Base-by-base conservation (phyloP, 805 yeast genomes). In the Kluyveromyces aestuarii region DNA sequence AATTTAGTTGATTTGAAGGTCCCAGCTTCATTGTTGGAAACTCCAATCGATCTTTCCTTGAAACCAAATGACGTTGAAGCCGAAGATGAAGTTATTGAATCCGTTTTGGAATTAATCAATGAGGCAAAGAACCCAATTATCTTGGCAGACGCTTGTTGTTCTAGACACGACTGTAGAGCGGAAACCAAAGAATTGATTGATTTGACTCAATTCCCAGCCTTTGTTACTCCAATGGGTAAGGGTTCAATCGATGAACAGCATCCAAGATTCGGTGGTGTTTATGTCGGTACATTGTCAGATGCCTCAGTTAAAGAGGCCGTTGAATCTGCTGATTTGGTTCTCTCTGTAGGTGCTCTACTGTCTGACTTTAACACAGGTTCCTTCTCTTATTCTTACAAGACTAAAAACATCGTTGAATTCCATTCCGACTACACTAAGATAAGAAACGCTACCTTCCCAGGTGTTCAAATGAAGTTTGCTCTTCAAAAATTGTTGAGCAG, bases 331-430 rank as follows among this genome's bases (percentile, higher is more conserved):
- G 96, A 87, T 69, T 74, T 86, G 67, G 75, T 87, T 49, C 67
- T 87, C 52, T 82, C 91, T 36, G 76, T 86, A 57, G 96, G 96
- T 68, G 90, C 89, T 46, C 72, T 87, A 64, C 72, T 87, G 62
- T 85, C 93, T 45, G 96, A 87, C 69, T 87, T 84, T 80, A 87
- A 87, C 76, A 87, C 96, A 45, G 95, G 95, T 64, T 84, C 95
- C 17, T 83, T 83, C 74, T 80, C 88, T 37, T 83, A 83, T 71
- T 76, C 82, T 50, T 82, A 82, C 73, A 76, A 79, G 67, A 83
- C 90, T 58, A 80, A 77, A 68, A 82, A 83, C 71, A 77, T 83
- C 60, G 78, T 83, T 55, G 90, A 83, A 71, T 81, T 83, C 78
- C 90, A 83, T 70, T 82, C 89, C 16, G 85, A 83, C 70, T 75